Evolutionary conservation across 495 filamentous ascomycete genomes (phyloP).

Genomic region (Barbatosphaeria neglecta): DNA sequence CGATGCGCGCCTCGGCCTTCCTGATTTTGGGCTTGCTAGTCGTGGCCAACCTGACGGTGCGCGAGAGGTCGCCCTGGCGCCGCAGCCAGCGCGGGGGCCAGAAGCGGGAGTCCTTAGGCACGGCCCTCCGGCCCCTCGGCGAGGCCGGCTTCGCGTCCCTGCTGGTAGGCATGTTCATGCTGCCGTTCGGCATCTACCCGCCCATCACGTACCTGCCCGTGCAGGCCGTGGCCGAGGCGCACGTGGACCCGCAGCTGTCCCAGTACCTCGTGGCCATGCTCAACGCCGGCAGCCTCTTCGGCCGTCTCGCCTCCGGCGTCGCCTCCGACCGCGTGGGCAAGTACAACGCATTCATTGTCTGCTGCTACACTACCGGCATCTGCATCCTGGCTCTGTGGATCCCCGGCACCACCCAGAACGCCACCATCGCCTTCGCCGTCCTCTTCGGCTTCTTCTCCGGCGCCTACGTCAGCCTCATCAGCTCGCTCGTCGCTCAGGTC

Average conservation of each 20-base stretch:
- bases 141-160: constrained; percentile 24
- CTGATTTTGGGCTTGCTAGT: constrained; percentile 46
- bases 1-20: constrained; percentile 54
- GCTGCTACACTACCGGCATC: constrained; percentile 40
- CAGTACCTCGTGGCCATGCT: constrained; percentile 52
- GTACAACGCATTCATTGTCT: constrained; percentile 47
- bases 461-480: constrained; percentile 12
- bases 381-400: constrained; percentile 53
- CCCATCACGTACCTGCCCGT: constrained; percentile 56
- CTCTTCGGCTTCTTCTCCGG: constrained; percentile 47
- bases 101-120: too few species aligned
- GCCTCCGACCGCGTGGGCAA: constrained; percentile 53
- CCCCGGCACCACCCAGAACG: constrained; percentile 35
- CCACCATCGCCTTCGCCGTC: constrained; percentile 46
- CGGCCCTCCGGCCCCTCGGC: constrained; percentile 16
- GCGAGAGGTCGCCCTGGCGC: constrained; percentile 4
- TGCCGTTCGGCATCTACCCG: constrained; percentile 43
- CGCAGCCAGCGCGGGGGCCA: not conserved
- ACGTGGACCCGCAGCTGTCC: constrained; percentile 42
- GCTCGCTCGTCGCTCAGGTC: constrained; percentile 10
- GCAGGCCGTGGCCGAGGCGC: constrained; percentile 32
- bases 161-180: constrained; percentile 27
- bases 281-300: constrained; percentile 48
- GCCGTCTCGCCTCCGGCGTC: constrained; percentile 49
- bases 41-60: constrained; percentile 28